Conservation (phyloP, 768 basidiomycete genomes). For the Xerocomellus chrysenteron region DNA sequence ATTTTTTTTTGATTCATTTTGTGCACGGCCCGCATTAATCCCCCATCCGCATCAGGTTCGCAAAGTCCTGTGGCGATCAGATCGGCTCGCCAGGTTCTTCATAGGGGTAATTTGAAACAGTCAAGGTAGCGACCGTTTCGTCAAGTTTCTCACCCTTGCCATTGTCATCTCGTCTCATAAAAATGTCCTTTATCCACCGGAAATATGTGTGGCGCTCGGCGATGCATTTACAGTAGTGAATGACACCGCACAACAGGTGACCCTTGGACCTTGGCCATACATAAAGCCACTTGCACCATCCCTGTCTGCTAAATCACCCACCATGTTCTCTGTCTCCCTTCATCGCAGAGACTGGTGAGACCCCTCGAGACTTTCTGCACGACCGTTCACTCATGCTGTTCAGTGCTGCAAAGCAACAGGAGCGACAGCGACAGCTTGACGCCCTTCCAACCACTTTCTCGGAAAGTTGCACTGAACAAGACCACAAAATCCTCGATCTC, state of each 20-base stretch:
- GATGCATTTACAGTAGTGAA: neutral
- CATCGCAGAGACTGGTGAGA: constrained; percentile 34
- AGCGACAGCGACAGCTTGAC: constrained; percentile 30
- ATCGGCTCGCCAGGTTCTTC: neutral
- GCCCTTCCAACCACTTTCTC: constrained; percentile 31
- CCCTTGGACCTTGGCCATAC: neutral
- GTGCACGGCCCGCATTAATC: neutral
- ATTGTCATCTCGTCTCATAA: neutral
- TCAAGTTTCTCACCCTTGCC: constrained; percentile 3
- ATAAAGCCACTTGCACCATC: constrained; percentile 1
- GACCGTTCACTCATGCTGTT: neutral
- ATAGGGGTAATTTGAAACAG: neutral
- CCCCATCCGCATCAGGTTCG: neutral
- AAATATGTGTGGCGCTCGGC: neutral
- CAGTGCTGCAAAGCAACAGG: constrained; percentile 37
- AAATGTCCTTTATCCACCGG: neutral
- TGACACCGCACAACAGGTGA: neutral
- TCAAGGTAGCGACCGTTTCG: neutral
- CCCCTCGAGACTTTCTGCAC: neutral
- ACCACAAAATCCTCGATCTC: constrained; percentile 36
- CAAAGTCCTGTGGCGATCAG: neutral
- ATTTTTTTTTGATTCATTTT: no score
- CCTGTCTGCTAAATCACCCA: neutral
- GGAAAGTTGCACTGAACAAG: constrained; percentile 32
- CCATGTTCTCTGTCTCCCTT: constrained; percentile 27